A percentile compares a stretch with the other conserved stretches of the same genome.
These are phyloP conservation scores for Alternaria ventricosa DNA, from an alignment of 2,329 filamentous ascomycete genomes.

Conservation along the genomic window DNA sequence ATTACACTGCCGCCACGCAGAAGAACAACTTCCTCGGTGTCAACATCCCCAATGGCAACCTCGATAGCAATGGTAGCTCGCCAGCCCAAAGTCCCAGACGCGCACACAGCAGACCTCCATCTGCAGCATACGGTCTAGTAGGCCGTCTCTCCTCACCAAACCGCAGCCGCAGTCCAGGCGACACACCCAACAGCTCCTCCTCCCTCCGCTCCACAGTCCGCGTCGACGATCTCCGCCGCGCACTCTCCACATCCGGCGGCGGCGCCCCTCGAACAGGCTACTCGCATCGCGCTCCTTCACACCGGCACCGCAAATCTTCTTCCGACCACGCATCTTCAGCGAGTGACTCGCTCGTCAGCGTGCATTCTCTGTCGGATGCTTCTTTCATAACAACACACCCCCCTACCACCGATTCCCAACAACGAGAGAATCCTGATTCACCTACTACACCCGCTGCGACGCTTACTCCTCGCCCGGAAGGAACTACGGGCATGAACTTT, in stretches of 20 bases:
- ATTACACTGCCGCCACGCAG: conserved; percentile 32
- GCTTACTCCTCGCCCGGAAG: conserved; percentile 27
- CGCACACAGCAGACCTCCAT: conserved; percentile 41
- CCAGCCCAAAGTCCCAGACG: conserved; percentile 41
- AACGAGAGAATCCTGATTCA: neutral
- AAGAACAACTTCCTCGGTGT: conserved; percentile 61
- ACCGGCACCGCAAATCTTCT: conserved; percentile 49
- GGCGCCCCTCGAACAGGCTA: conserved; percentile 40
- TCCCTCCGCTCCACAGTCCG: conserved; percentile 48
- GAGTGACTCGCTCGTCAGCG: conserved; percentile 74
- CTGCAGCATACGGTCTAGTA: conserved; percentile 44
- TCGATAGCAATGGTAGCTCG: conserved; percentile 42
- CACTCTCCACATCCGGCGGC: conserved; percentile 47
- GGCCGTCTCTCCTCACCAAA: conserved; percentile 39
- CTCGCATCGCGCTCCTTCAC: conserved; percentile 31
- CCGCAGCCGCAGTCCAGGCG: conserved; percentile 36
- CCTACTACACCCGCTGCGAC: conserved; percentile 30
- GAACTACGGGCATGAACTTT: conserved; percentile 7
- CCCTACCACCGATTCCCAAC: neutral
- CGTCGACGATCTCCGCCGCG: conserved; percentile 56
- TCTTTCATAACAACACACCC: conserved; percentile 52
- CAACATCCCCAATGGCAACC: conserved; percentile 53
- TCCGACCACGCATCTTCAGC: conserved; percentile 58
- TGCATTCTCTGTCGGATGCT: conserved; percentile 71
- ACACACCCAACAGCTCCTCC: conserved; percentile 44